Evolutionary conservation across 2,329 filamentous ascomycete genomes (phyloP).

Genomic region (Ascomycota sp.): DNA sequence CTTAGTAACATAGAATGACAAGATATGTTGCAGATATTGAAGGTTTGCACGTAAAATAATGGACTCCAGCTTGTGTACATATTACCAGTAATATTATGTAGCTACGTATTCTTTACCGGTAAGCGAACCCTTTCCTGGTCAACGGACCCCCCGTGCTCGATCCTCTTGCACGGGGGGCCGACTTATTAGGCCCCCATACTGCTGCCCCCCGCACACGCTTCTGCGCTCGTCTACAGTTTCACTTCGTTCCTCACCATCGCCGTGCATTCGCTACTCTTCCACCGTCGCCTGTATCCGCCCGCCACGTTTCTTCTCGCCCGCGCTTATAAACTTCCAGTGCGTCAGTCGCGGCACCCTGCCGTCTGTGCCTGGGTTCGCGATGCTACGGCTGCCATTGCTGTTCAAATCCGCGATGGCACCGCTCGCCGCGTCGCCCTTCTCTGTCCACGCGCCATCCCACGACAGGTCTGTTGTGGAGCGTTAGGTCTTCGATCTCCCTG

Average conservation of each 20-base stretch:
- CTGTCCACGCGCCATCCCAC: conserved; percentile 19
- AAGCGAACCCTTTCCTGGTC: too few relatives aligned
- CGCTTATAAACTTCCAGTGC: conserved; percentile 68
- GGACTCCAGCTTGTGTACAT: too few relatives aligned
- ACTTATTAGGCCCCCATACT: too few relatives aligned
- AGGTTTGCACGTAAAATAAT: too few relatives aligned
- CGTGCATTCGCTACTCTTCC: conserved; percentile 71
- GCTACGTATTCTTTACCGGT: too few relatives aligned
- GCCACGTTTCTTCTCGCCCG: conserved; percentile 59
- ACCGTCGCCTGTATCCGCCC: conserved; percentile 59
- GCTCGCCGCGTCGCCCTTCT: conserved; percentile 27
- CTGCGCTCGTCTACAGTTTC: conserved; percentile 44
- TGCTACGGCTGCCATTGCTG: conserved; percentile 50
- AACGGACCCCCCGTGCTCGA: too few relatives aligned
- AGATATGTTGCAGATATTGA: too few relatives aligned
- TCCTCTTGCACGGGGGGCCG: too few relatives aligned
- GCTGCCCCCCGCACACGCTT: conserved; percentile 16
- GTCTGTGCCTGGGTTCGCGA: conserved; percentile 76
- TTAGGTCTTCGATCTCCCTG: conserved; percentile 37
- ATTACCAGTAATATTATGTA: too few relatives aligned
- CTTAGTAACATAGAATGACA: too few relatives aligned
- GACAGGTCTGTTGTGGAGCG: conserved; percentile 29
- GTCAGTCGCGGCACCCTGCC: conserved; percentile 68
- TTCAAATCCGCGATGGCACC: conserved; percentile 41
- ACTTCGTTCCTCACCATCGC: conserved; percentile 62